These are phyloP conservation scores for Cladosporium sphaerospermum DNA, from an alignment of 2,329 filamentous ascomycete species.

Conservation along the genomic window DNA sequence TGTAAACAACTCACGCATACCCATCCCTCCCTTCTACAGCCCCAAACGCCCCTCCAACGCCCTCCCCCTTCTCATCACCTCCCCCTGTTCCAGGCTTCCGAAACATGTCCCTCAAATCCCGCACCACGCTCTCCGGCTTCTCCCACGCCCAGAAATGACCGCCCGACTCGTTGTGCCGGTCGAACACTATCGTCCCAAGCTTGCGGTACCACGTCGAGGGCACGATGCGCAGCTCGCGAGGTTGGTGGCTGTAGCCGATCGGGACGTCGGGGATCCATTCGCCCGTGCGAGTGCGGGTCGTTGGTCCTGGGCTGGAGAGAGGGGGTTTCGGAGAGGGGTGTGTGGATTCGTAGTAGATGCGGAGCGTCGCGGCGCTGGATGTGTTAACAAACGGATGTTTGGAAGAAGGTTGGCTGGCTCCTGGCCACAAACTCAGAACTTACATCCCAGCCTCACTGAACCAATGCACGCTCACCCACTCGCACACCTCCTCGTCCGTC, in stretches of 20 bases:
- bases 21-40: slow-evolving; percentile 1
- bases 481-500: slow-evolving; percentile 10
- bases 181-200: slow-evolving; percentile 5
- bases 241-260: slow-evolving; percentile 7
- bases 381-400: neutral
- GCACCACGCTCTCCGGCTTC: slow-evolving; percentile 3
- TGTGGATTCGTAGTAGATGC: slow-evolving; percentile 12
- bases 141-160: slow-evolving; percentile 9
- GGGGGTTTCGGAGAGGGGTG: neutral
- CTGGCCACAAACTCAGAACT: neutral
- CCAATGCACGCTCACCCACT: slow-evolving; percentile 11
- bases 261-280: slow-evolving; percentile 5
- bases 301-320: neutral
- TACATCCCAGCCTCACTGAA: slow-evolving; percentile 6
- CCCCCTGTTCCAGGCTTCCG: neutral
- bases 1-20: neutral
- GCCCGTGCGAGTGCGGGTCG: slow-evolving; percentile 1
- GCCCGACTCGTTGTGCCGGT: slow-evolving; percentile 3
- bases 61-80: neutral
- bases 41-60: slow-evolving; percentile 4
- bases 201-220: slow-evolving; percentile 9
- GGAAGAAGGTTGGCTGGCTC: neutral
- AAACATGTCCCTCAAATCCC: slow-evolving; percentile 11
- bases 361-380: slow-evolving; percentile 5
- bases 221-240: slow-evolving; percentile 7